Conservation (phyloP, 164 flowering plant genomes). For the Aristolochia contorta region DNA sequence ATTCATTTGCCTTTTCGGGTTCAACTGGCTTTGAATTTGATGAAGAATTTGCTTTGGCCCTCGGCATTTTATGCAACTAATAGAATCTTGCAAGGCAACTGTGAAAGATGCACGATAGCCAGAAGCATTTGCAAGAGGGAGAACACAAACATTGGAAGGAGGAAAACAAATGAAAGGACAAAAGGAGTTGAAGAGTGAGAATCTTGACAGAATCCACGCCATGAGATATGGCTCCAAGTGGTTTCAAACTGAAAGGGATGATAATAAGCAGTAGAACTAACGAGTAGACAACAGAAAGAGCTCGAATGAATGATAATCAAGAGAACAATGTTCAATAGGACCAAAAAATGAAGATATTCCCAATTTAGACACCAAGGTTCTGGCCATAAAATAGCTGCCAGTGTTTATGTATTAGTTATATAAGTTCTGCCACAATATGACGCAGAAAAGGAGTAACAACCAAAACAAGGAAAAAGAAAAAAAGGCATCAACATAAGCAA, state of each 20-base stretch:
- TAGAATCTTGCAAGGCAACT: slow-evolving; percentile 55
- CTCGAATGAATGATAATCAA: slow-evolving; percentile 30
- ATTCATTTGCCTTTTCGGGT: slow-evolving; percentile 32
- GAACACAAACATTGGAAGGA: slow-evolving; percentile 53
- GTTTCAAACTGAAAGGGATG: slow-evolving; percentile 38
- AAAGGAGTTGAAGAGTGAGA: slow-evolving; percentile 59
- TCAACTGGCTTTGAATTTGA: slow-evolving; percentile 31
- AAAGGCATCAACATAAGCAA: slow-evolving; percentile 15
- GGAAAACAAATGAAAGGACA: slow-evolving; percentile 70
- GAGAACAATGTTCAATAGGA: slow-evolving; percentile 45
- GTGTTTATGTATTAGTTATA: slow-evolving; percentile 15
- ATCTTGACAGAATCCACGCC: slow-evolving; percentile 40
- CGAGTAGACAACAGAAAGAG: slow-evolving; percentile 38
- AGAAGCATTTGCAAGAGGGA: slow-evolving; percentile 66
- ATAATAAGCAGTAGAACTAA: slow-evolving; percentile 22
- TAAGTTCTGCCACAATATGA: slow-evolving; percentile 15
- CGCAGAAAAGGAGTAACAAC: neutral
- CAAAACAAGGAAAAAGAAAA: slow-evolving; percentile 9
- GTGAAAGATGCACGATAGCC: slow-evolving; percentile 66
- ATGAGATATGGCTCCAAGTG: slow-evolving; percentile 52
- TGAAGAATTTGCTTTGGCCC: slow-evolving; percentile 33
- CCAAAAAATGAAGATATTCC: slow-evolving; percentile 32
- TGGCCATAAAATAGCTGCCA: slow-evolving; percentile 19
- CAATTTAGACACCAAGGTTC: slow-evolving; percentile 23
- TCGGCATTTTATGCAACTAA: slow-evolving; percentile 67